phyloP scores from a whole-genome alignment of 192 early-diverging fungal species.

The Mortierella hygrophila region DNA sequence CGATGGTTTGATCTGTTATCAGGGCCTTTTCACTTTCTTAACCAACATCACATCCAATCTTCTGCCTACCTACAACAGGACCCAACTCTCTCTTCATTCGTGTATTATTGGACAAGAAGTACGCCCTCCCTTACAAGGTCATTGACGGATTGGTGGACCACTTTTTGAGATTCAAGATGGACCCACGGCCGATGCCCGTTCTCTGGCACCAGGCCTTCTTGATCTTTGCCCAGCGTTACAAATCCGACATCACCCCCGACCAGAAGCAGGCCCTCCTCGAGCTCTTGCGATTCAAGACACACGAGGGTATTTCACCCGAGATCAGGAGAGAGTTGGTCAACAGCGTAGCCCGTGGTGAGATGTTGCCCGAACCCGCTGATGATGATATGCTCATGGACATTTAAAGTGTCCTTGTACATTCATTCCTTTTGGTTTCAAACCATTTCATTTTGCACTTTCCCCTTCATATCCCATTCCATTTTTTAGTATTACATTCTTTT shows the following conservation, averaged over 20 bases:
- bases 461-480: not conserved
- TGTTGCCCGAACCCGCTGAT: constrained; percentile 69
- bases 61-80: constrained; percentile 45
- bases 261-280: constrained; percentile 93
- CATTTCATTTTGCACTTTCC: not conserved
- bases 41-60: not conserved
- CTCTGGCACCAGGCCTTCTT: constrained; percentile 98
- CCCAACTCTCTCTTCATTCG: constrained; percentile 96
- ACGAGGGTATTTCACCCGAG: constrained; percentile 91
- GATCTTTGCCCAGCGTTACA: constrained; percentile 97
- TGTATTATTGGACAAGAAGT: constrained; percentile 97
- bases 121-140: constrained; percentile 97
- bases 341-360: constrained; percentile 78
- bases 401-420: not conserved
- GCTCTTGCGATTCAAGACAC: constrained; percentile 83
- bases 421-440: not conserved
- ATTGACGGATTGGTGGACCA: constrained; percentile 97
- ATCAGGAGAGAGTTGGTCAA: constrained; percentile 90
- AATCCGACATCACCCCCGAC: constrained; percentile 93
- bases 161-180: constrained; percentile 91
- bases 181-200: constrained; percentile 88
- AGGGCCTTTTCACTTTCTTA: not conserved
- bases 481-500: not conserved
- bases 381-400: constrained; percentile 63
- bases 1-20: not conserved